Conservation (phyloP, 1,284 basidiomycete species). For the Ustanciosporium gigantosporum region DNA sequence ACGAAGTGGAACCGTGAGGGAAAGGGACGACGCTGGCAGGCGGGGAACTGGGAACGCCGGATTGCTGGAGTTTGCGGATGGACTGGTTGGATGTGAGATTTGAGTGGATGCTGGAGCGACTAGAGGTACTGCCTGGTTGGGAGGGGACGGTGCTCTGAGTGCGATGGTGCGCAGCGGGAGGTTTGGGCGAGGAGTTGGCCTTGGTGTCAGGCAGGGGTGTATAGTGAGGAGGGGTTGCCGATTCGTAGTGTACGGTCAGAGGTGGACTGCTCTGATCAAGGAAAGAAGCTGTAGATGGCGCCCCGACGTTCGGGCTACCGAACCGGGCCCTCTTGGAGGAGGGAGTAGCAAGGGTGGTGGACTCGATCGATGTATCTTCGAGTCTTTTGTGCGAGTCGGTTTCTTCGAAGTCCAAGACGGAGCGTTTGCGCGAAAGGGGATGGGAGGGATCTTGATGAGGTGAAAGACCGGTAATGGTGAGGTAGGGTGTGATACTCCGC, state of each 20-base stretch:
- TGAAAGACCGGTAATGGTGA: slow-evolving; percentile 27
- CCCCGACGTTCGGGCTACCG: slow-evolving; percentile 17
- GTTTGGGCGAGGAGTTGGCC: neutral
- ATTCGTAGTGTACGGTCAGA: slow-evolving; percentile 15
- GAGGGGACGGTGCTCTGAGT: neutral
- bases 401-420: slow-evolving; percentile 12
- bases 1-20: slow-evolving; percentile 13
- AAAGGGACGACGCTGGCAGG: slow-evolving; percentile 17
- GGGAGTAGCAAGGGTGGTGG: slow-evolving; percentile 17
- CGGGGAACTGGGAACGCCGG: slow-evolving; percentile 5
- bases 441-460: slow-evolving; percentile 11
- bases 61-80: slow-evolving; percentile 1
- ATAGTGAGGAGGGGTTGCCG: slow-evolving; percentile 18
- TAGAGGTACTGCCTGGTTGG: neutral
- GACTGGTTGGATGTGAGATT: neutral
- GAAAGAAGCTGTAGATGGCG: neutral
- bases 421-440: slow-evolving; percentile 28
- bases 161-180: neutral
- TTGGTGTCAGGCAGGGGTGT: neutral
- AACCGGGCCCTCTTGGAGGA: slow-evolving; percentile 35
- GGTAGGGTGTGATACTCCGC: slow-evolving; percentile 16
- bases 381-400: slow-evolving; percentile 5
- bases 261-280: neutral
- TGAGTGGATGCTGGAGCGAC: neutral
- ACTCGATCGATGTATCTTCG: slow-evolving; percentile 4